Conservation (phyloP, 257 asterid genomes). For the Nicotiana tomentosiformis region DNA sequence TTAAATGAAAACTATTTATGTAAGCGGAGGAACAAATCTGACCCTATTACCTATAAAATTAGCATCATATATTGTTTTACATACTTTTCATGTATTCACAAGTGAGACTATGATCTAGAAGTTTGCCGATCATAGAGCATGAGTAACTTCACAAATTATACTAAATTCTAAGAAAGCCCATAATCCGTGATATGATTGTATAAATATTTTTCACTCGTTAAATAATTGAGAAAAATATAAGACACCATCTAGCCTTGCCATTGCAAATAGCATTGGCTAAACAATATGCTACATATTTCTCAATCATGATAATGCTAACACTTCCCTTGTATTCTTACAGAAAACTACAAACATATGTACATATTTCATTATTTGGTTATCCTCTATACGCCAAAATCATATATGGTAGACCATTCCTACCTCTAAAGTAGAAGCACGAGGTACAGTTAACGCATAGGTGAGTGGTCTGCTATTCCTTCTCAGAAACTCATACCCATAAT, state of each 20-base stretch:
- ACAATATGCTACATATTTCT: background rate
- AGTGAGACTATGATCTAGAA: background rate
- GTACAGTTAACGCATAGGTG: conserved; percentile 47
- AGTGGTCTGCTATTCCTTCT: conserved; percentile 73
- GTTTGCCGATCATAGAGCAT: too few species aligned
- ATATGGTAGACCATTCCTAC: conserved; percentile 85
- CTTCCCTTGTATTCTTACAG: background rate
- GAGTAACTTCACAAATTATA: too few species aligned
- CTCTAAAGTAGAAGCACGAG: conserved; percentile 88
- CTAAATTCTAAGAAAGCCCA: too few species aligned
- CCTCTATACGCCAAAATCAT: conserved; percentile 24
- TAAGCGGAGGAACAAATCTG: too few species aligned
- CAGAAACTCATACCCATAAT: conserved; percentile 72
- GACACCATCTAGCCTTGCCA: background rate
- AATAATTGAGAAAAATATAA: too few species aligned
- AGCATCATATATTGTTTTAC: background rate
- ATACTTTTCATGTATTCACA: background rate
- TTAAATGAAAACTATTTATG: too few species aligned
- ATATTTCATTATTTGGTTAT: background rate
- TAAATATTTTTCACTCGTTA: too few species aligned
- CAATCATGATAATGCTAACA: background rate
- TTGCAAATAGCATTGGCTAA: background rate
- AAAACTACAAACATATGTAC: background rate
- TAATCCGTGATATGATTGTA: too few species aligned
- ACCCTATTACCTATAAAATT: too few species aligned